Base-by-base conservation (phyloP, 805 yeast genomes). In the Starmerella khaoyaiensis region DNA sequence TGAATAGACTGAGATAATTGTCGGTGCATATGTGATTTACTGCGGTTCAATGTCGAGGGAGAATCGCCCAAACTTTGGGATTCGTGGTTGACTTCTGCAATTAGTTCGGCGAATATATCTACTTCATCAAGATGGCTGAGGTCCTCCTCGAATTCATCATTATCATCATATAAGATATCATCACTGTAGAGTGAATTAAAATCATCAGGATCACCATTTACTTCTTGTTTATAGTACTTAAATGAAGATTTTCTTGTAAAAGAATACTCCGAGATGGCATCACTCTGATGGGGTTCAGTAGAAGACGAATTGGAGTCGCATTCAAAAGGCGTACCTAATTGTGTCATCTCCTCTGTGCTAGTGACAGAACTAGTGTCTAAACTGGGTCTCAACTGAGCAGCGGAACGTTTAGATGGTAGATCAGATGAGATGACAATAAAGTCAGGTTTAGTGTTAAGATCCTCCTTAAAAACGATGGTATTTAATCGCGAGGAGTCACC, bases 241-340 rank as follows among this genome's bases (percentile, higher is more conserved):
- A 68, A 63, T 0, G 77, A 71, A 1, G 69, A 58, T 37, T 71
- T 69, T 42, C 78, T 58, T 33, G 69, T 72, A 45, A 73, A 73
- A 1, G 77, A 72, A 45, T 71, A 73, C 37, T 34, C 28, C 14
- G 46, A 38, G 4, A 17, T 23, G 25, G 18, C 7, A 21, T 40
- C 44, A n/a, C 29, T 20, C 12, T 33, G 37, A 28, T 29, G 29
- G 24, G 15, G 22, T 6, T 5, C 14, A 10, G 5, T 23, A 14
- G 28, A 6, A 10, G 19, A 9, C 15, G 29, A 18, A 5, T 12
- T 22, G 10, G 15, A 26, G 11, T 15, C 25, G 5, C 28, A 32
- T 6, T 35, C 33, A 31, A 41, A 33, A 2, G 42, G 39, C 24
- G 21, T 36, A 11, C 40, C 36, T 18, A 28, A 12, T 5, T 35